These are phyloP conservation scores for Glycine tomentella DNA, from an alignment of 306 rosid species.

Conservation along the genomic window DNA sequence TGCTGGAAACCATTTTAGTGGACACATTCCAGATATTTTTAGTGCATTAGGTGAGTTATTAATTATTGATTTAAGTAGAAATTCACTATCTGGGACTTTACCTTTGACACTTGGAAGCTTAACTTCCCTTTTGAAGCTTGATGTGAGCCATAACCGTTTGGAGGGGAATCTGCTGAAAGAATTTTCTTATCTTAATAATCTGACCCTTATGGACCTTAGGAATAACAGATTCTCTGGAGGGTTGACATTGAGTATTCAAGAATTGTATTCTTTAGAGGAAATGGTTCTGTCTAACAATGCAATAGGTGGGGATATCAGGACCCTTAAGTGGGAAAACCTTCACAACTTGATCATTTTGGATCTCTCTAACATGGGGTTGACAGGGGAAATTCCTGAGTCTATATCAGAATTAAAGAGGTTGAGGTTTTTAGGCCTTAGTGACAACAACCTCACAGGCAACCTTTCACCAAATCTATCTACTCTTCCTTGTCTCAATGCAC, in stretches of 20 bases:
- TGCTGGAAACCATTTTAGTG: conserved; percentile 60
- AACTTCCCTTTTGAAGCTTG: conserved; percentile 78
- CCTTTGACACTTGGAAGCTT: conserved; percentile 63
- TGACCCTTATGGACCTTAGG: conserved; percentile 85
- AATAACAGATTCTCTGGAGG: conserved; percentile 77
- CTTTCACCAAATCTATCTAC: conserved; percentile 64
- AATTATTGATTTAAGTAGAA: conserved; percentile 79
- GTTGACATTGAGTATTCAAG: conserved; percentile 58
- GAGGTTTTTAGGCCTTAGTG: conserved; percentile 74
- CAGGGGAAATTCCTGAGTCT: conserved; percentile 83
- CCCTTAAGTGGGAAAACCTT: conserved; percentile 66
- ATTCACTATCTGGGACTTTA: conserved; percentile 67
- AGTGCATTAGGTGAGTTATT: conserved; percentile 56
- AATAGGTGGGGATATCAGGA: conserved; percentile 67
- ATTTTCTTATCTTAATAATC: conserved; percentile 52
- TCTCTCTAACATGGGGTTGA: conserved; percentile 65
- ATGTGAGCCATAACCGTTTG: conserved; percentile 68
- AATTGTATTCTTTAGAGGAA: conserved; percentile 65
- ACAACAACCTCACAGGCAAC: conserved; percentile 72
- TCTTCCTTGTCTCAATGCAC: conserved; percentile 67
- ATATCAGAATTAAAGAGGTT: conserved; percentile 65
- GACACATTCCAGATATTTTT: conserved; percentile 64
- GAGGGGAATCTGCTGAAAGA: conserved; percentile 61
- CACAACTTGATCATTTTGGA: conserved; percentile 65
- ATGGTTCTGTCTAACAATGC: conserved; percentile 76